A percentile compares a stretch with the other conserved stretches of the same genome.
phyloP scores from a whole-genome alignment of 129 eudicot genomes.

The Pulicaria dysenterica region DNA sequence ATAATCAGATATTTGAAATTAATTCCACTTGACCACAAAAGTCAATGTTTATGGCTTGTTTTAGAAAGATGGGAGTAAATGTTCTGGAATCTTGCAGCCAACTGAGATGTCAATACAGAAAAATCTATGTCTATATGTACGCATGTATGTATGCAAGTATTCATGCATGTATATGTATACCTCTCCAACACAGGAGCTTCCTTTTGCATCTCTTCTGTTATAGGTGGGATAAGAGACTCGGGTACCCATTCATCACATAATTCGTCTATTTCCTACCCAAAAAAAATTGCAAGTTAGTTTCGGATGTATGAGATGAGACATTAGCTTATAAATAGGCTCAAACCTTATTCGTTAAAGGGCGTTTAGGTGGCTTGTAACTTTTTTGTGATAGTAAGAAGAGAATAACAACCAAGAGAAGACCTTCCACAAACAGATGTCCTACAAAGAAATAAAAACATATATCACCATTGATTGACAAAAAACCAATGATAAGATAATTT shows the following conservation, averaged over 20 bases:
- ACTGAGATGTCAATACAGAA: background rate
- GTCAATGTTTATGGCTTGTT: no score
- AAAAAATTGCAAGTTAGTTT: constrained; percentile 18
- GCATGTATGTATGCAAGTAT: background rate
- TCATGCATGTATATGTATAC: constrained; percentile 34
- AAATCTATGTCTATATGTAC: background rate
- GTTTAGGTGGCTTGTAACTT: constrained; percentile 96
- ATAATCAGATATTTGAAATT: no score
- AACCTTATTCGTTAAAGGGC: constrained; percentile 83
- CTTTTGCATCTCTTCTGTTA: constrained; percentile 60
- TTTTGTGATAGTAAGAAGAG: constrained; percentile 76
- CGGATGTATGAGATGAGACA: background rate
- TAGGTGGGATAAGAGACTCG: constrained; percentile 81
- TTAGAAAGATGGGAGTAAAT: no score
- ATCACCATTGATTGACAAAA: background rate
- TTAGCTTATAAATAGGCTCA: background rate
- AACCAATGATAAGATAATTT: background rate
- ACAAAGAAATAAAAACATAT: constrained; percentile 1
- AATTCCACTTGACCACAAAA: no score
- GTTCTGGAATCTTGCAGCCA: no score
- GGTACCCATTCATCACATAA: constrained; percentile 97
- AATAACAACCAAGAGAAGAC: constrained; percentile 82
- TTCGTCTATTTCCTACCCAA: constrained; percentile 80
- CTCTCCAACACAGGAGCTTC: constrained; percentile 83
- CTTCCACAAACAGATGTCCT: constrained; percentile 95